A percentile compares a stretch with the other conserved stretches of the same genome.
These are phyloP conservation scores for Tylopilus sp. DNA, from an alignment of 1,284 basidiomycete genomes.

Conservation along the genomic window DNA sequence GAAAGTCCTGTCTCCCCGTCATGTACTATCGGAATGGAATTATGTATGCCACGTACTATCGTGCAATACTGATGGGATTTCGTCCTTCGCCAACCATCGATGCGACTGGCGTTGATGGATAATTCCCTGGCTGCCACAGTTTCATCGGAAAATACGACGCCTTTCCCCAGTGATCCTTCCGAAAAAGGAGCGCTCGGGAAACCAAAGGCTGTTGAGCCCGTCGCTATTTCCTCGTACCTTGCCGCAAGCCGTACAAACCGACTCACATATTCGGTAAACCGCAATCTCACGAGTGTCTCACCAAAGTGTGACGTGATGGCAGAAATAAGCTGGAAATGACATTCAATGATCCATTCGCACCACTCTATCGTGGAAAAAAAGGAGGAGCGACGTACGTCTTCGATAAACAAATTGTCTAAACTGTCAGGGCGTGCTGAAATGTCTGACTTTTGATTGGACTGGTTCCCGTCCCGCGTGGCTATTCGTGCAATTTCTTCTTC, in stretches of 20 bases:
- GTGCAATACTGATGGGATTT: constrained; percentile 72
- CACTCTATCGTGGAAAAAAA: constrained; percentile 37
- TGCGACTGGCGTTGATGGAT: constrained; percentile 73
- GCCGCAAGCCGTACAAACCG: constrained; percentile 84
- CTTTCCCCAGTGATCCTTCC: constrained; percentile 70
- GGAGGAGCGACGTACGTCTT: constrained; percentile 76
- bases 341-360: constrained; percentile 16
- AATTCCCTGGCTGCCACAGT: constrained; percentile 68
- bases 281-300: constrained; percentile 80
- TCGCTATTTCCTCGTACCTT: constrained; percentile 81
- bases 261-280: constrained; percentile 81
- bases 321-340: constrained; percentile 63
- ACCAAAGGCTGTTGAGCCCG: constrained; percentile 74
- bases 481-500: constrained; percentile 72
- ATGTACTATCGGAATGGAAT: constrained; percentile 4
- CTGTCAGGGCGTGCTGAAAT: constrained; percentile 69
- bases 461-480: constrained; percentile 48
- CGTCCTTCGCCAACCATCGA: constrained; percentile 85
- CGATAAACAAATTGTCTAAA: constrained; percentile 89
- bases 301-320: constrained; percentile 83
- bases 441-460: constrained; percentile 58
- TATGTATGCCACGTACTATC: constrained; percentile 53
- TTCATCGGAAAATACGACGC: constrained; percentile 78
- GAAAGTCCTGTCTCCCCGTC: constrained; percentile 63
- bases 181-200: constrained; percentile 61